phyloP scores from a whole-genome alignment of 306 rosid species.

The Cucurbita argyrosperma region DNA sequence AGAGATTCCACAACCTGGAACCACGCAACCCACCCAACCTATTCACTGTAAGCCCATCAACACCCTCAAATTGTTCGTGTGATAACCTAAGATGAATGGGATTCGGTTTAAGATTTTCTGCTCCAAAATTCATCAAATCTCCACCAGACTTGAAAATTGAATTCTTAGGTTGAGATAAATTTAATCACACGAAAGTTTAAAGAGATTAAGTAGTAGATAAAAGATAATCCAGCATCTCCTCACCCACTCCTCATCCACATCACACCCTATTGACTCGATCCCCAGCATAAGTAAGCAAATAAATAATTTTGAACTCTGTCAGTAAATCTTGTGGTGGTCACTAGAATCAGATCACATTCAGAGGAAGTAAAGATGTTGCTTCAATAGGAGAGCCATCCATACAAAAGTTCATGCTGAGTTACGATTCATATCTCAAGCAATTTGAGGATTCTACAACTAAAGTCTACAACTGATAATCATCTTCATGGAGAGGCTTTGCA shows the following conservation, averaged over 20 bases:
- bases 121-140: not conserved
- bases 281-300: not conserved
- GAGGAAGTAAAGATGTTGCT: not conserved
- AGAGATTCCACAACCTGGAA: not conserved
- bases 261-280: not conserved
- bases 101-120: not conserved
- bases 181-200: not conserved
- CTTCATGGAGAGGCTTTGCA: not conserved
- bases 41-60: not conserved
- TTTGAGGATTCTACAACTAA: not conserved
- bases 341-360: not conserved
- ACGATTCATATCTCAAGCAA: not conserved
- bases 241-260: not conserved
- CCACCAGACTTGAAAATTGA: not conserved
- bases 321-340: not conserved
- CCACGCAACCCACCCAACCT: not conserved
- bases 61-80: not conserved
- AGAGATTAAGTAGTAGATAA: not conserved
- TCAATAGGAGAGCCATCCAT: not conserved
- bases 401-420: not conserved
- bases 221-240: not conserved
- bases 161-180: not conserved
- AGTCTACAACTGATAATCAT: not conserved
- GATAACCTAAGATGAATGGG: not conserved
- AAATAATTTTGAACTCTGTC: not conserved